Base-by-base conservation (phyloP, 140 eudicot species). In the Flaveria floridana region DNA sequence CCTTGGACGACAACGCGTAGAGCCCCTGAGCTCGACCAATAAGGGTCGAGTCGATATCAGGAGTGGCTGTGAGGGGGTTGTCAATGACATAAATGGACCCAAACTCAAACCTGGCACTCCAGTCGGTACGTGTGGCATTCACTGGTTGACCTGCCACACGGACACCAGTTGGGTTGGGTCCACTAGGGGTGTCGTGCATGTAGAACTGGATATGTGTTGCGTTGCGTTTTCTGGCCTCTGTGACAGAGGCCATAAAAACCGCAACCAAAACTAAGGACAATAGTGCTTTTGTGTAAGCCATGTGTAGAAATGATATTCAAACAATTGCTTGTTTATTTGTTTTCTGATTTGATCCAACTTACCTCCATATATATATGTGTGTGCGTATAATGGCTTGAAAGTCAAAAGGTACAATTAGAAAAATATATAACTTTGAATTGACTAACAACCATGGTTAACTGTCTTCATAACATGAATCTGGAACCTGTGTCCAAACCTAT, bases 11-110 rank as follows among this genome's bases (percentile, higher is more conserved):
- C 14, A 78, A 12, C 0, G 85, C 86, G 9, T 83, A 89, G 25
- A 87, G 39, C 46, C 96, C 96, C 26, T 87, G 86, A 28, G 96
- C 96, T 46, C 89, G 71, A 20, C 96, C 93, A 64, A 79, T 71
- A 79, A 79, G 78, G 39, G 82, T 63, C 21, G 82, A 79, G 69
- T 79, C 72, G 6, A 41, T 20, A 9, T 79, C 82, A 12, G 74
- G 82, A 8, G 78, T 79, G 41, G 73, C 26, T 11, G 82, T 79
- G 13, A 79, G 69, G 47, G 47, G 13, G 48, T 79, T 79, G 68
- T 79, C 78, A 57, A 79, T 79, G 50, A 79, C 73, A 79, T 79
- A 79, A 20, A 79, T 64, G 19, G 78, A 71, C 41, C 82, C 82
- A 19, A 78, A 78, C 59, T 65, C 82, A n/a, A 71, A 79, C 78